These are phyloP conservation scores for Aspergillus uvarum DNA, from an alignment of 2,329 filamentous ascomycete species.

Conservation along the genomic window DNA sequence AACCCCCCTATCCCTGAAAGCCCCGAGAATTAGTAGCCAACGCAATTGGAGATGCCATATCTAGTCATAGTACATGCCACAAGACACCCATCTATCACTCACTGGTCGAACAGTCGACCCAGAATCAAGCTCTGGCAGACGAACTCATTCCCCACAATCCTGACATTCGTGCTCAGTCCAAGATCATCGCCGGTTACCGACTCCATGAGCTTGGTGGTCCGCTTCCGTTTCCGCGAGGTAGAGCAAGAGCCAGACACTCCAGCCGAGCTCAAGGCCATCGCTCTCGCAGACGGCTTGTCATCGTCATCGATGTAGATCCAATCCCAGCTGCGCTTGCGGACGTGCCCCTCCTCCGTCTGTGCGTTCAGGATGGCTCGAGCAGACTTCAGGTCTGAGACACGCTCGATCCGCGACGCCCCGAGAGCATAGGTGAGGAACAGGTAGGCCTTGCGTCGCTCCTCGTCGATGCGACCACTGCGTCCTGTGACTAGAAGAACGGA, in stretches of 20 bases:
- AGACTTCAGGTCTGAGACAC: conserved; percentile 64
- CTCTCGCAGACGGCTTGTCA: conserved; percentile 54
- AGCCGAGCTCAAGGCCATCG: conserved; percentile 38
- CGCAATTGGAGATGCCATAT: background rate
- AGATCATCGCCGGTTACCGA: conserved; percentile 31
- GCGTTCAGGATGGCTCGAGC: conserved; percentile 59
- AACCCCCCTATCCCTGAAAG: background rate
- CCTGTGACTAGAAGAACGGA: conserved; percentile 71
- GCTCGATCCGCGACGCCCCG: conserved; percentile 66
- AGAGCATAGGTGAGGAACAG: conserved; percentile 77
- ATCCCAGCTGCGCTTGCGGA: conserved; percentile 55
- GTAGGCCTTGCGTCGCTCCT: conserved; percentile 69
- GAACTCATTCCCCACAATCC: conserved; percentile 77
- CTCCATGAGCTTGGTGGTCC: conserved; percentile 28
- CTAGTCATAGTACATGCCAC: background rate
- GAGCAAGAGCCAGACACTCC: conserved; percentile 24
- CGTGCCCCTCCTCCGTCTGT: conserved; percentile 46
- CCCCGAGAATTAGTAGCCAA: background rate
- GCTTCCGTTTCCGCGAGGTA: conserved; percentile 48
- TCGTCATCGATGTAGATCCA: conserved; percentile 78
- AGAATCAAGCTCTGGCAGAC: conserved; percentile 91
- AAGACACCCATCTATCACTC: background rate
- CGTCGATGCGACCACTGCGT: conserved; percentile 58
- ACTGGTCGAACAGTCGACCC: conserved; percentile 70
- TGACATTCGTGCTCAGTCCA: conserved; percentile 52